Base-by-base conservation (phyloP, 2,329 filamentous ascomycete species). In the Capronia epimyces region DNA sequence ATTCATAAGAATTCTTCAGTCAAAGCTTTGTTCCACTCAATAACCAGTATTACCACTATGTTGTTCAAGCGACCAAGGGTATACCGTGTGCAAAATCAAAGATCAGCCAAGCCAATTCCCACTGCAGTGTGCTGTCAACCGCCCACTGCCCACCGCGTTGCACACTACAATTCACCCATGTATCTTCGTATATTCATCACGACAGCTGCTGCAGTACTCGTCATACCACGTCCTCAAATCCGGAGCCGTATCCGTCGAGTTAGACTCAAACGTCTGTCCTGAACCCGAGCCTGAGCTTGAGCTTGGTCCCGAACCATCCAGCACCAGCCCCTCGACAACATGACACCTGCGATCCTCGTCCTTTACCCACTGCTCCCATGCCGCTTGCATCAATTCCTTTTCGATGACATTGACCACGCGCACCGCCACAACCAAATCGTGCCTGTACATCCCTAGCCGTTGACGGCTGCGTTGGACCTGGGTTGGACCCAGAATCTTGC, bases 311-410 rank as follows among this genome's bases (percentile, higher is more conserved):
- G 18, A 60, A 58, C 62, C 62, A 15, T 61, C 54, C 20, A 63
- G 61, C 9, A 79, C 64, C 60, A 82, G 68, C 12, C 64, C 65
- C 34, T 76, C 74, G 6, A 82, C 67, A 63, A 85, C 79, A 50
- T 81, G 80, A 67, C 93, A 98, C 43, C 87, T 80, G 27, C 75
- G 69, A 57, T 82, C 84, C 71, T 98, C 93, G 59, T 87, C 84
- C 2, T 79, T 69, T 24, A 97, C 77, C 90, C 91, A 98, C 57
- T 87, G 87, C 71, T 95, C 90, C 84, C 89, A 98, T 67, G 96
- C 91, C 0, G 86, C 85, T 63, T 82, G 80, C 47, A 97, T 69
- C 66, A 95, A 84, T 67, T 96, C 89, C 52, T 80, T 78, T 73
- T 97, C 93, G 22, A 97, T 82, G 50, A 79, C 84, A 69, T 97